Conservation (phyloP, 805 yeast species). For the Starmerella floricola region DNA sequence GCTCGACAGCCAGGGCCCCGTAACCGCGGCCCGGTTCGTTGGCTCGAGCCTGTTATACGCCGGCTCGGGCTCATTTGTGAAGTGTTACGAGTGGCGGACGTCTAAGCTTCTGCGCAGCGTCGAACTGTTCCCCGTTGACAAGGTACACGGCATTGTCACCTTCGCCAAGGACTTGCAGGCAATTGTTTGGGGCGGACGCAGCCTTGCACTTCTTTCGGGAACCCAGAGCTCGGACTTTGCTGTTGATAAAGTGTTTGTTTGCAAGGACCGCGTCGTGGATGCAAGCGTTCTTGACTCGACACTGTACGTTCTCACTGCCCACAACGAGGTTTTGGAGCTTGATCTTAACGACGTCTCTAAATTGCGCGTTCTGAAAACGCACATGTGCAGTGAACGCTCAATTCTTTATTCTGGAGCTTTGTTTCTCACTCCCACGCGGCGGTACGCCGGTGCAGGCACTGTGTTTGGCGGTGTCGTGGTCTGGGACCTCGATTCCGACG, state of each 20-base stretch:
- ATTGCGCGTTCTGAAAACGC: constrained; percentile 26
- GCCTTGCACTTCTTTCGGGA: not conserved
- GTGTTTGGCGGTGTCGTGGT: constrained; percentile 77
- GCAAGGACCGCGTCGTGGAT: constrained; percentile 69
- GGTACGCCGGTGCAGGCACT: constrained; percentile 75
- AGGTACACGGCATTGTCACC: constrained; percentile 58
- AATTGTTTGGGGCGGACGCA: constrained; percentile 9
- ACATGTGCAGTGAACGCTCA: constrained; percentile 56
- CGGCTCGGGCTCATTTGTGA: constrained; percentile 62
- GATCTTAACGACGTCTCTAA: constrained; percentile 22
- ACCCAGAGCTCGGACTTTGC: not conserved
- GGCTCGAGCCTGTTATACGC: constrained; percentile 35
- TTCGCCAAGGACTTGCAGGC: not conserved
- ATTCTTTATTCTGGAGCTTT: constrained; percentile 81
- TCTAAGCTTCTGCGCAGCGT: constrained; percentile 32
- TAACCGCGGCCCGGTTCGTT: constrained; percentile 45
- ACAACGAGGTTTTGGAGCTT: constrained; percentile 47
- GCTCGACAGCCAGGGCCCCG: constrained; percentile 38
- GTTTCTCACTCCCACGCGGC: constrained; percentile 32
- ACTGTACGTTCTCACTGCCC: constrained; percentile 60
- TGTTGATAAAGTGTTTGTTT: not conserved
- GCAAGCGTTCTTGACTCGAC: constrained; percentile 38
- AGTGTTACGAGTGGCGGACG: constrained; percentile 38
- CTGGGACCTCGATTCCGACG: constrained; percentile 42
- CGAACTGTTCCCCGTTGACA: constrained; percentile 54